phyloP scores from a whole-genome alignment of 495 filamentous ascomycete genomes.

The Aspergillus mulundensis region DNA sequence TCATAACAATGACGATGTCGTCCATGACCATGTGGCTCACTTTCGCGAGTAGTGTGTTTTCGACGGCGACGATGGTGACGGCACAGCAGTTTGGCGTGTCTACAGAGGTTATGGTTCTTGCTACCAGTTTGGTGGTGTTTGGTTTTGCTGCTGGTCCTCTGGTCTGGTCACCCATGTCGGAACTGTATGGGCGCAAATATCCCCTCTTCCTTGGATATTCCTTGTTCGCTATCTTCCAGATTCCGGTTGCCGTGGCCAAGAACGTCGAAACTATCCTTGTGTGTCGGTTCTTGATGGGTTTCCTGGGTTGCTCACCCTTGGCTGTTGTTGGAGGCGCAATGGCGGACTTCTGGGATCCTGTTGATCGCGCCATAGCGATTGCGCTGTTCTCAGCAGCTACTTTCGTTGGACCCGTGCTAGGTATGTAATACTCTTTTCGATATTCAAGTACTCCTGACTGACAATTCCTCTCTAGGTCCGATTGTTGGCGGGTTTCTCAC shows the following conservation, averaged over 20 bases:
- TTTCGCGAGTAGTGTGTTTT: conserved; percentile 58
- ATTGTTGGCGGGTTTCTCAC: conserved; percentile 54
- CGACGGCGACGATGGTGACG: conserved; percentile 47
- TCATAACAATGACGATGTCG: conserved; percentile 59
- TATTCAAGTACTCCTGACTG: not conserved
- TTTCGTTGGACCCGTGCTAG: conserved; percentile 55
- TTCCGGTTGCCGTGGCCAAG: conserved; percentile 57
- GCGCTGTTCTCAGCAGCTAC: conserved; percentile 50
- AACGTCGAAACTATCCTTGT: conserved; percentile 58
- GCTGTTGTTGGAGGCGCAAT: conserved; percentile 57
- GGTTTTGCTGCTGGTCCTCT: conserved; percentile 52
- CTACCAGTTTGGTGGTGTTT: conserved; percentile 54
- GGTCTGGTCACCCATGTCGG: conserved; percentile 53
- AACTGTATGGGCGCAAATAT: conserved; percentile 52
- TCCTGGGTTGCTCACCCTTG: conserved; percentile 61
- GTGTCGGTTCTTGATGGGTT: conserved; percentile 56
- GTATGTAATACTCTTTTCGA: conserved; percentile 11
- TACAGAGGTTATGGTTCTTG: conserved; percentile 52
- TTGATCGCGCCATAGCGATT: conserved; percentile 59
- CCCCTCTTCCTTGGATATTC: conserved; percentile 55
- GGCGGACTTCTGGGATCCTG: conserved; percentile 58
- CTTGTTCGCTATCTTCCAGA: conserved; percentile 58
- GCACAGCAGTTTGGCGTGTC: conserved; percentile 49
- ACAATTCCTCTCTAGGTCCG: conserved; percentile 14
- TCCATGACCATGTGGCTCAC: conserved; percentile 57